phyloP scores from a whole-genome alignment of 495 filamentous ascomycete species.

The Coniosporium apollinis region DNA sequence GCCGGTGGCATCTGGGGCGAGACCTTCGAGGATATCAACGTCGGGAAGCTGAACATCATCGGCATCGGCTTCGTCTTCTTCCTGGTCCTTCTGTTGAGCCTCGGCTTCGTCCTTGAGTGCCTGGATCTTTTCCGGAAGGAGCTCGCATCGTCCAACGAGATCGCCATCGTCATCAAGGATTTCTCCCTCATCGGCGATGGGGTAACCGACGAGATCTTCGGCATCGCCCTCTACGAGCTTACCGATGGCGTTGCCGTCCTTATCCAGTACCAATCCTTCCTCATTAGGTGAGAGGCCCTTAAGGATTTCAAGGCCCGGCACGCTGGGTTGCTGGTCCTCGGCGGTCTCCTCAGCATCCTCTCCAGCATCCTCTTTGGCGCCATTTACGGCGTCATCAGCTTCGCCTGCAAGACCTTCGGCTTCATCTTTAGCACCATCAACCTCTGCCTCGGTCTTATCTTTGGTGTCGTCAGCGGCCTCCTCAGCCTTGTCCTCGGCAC shows the following conservation, averaged over 20 bases:
- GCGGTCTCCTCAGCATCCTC: constrained; percentile 17
- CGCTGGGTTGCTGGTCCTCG: constrained; percentile 15
- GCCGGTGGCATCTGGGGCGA: constrained; percentile 20
- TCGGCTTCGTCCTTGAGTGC: constrained; percentile 18
- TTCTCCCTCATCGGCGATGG: constrained; percentile 43
- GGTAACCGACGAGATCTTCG: constrained; percentile 41
- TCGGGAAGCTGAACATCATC: constrained; percentile 18
- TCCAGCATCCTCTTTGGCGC: constrained; percentile 24
- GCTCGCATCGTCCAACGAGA: constrained; percentile 39
- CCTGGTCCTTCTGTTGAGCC: constrained; percentile 9
- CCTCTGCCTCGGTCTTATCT: constrained; percentile 11
- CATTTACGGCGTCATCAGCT: constrained; percentile 25
- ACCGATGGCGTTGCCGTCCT: constrained; percentile 38
- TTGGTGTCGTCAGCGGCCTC: constrained; percentile 13
- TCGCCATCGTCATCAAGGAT: constrained; percentile 50
- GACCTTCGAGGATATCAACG: constrained; percentile 22
- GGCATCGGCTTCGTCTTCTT: constrained; percentile 11
- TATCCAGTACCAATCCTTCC: constrained; percentile 37
- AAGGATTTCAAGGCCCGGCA: constrained; percentile 33
- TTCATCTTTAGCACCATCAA: constrained; percentile 13
- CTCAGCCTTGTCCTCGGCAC: constrained; percentile 9
- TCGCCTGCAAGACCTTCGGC: constrained; percentile 20
- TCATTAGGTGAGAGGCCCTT: constrained; percentile 40
- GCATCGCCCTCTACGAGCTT: constrained; percentile 43
- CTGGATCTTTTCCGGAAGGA: constrained; percentile 28